A percentile compares a stretch with the other conserved stretches of the same genome.
Conservation (phyloP, 805 yeast species). For the Lachancea fermentati region DNA sequence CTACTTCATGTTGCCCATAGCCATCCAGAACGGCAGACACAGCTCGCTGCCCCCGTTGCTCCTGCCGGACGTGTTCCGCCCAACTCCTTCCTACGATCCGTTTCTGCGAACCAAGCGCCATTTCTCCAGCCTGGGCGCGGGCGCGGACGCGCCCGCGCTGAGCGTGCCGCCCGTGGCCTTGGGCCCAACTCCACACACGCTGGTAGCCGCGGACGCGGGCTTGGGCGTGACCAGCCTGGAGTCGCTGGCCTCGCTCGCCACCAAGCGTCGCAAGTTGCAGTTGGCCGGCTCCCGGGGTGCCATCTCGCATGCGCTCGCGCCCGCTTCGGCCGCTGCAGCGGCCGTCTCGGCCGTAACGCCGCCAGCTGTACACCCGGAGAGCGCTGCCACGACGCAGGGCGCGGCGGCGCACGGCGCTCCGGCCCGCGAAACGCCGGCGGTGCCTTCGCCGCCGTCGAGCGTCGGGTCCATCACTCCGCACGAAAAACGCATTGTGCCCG, state of each 20-base stretch:
- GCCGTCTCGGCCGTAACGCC: too few relatives aligned
- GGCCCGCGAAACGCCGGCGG: background rate
- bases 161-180: background rate
- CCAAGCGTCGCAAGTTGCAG: constrained; percentile 17
- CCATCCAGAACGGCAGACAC: constrained; percentile 24
- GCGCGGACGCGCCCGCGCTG: background rate
- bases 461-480: background rate
- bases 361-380: constrained; percentile 1
- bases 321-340: constrained; percentile 1
- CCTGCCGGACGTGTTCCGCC: constrained; percentile 18
- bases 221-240: constrained; percentile 11
- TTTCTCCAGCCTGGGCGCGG: background rate
- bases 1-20: constrained; percentile 22
- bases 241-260: constrained; percentile 19
- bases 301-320: constrained; percentile 1
- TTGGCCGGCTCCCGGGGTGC: background rate
- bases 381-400: background rate
- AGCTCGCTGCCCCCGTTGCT: constrained; percentile 27
- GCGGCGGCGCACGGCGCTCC: background rate
- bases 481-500: background rate
- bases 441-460: background rate
- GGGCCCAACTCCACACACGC: background rate
- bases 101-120: background rate
- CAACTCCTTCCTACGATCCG: background rate
- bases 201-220: background rate